These are phyloP conservation scores for Ochromonas danica DNA, from an alignment of 108 stramenopile genomes.

Conservation along the genomic window DNA sequence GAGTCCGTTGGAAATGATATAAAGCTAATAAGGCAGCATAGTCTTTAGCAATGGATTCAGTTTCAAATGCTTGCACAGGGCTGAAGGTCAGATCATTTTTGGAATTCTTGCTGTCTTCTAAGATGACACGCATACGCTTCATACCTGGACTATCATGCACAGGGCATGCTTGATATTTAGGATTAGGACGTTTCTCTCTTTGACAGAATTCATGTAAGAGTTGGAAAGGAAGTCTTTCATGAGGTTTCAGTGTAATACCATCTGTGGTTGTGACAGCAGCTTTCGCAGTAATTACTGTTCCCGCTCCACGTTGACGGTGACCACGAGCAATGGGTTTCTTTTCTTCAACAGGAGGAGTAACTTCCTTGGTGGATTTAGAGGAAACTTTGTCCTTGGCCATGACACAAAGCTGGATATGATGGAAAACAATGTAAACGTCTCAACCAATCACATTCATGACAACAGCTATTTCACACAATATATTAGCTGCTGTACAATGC, in stretches of 20 bases:
- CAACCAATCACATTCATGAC: too few relatives aligned
- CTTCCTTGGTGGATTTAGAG: too few relatives aligned
- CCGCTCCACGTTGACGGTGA: conserved; percentile 38
- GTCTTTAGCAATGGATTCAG: conserved; percentile 77
- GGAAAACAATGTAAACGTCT: too few relatives aligned
- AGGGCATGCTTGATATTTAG: conserved; percentile 55
- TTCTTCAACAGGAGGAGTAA: too few relatives aligned
- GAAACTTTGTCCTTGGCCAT: too few relatives aligned
- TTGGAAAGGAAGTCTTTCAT: conserved; percentile 75
- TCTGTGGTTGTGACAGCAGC: conserved; percentile 58
- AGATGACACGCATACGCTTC: conserved; percentile 61
- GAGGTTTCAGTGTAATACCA: conserved; percentile 73
- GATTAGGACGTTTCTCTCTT: conserved; percentile 61
- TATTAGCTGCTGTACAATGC: too few relatives aligned
- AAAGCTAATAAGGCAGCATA: conserved; percentile 80
- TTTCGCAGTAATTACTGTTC: conserved; percentile 26
- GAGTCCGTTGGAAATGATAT: conserved; percentile 65
- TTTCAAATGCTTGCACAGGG: conserved; percentile 61
- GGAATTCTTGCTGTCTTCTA: conserved; percentile 71
- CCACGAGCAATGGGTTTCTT: too few relatives aligned
- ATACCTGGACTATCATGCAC: too few relatives aligned
- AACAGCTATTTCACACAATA: too few relatives aligned
- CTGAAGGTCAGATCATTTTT: conserved; percentile 71
- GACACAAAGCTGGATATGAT: too few relatives aligned
- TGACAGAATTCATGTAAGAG: conserved; percentile 68